Conservation (phyloP, 805 yeast genomes). For the Kluyveromyces lactis region DNA sequence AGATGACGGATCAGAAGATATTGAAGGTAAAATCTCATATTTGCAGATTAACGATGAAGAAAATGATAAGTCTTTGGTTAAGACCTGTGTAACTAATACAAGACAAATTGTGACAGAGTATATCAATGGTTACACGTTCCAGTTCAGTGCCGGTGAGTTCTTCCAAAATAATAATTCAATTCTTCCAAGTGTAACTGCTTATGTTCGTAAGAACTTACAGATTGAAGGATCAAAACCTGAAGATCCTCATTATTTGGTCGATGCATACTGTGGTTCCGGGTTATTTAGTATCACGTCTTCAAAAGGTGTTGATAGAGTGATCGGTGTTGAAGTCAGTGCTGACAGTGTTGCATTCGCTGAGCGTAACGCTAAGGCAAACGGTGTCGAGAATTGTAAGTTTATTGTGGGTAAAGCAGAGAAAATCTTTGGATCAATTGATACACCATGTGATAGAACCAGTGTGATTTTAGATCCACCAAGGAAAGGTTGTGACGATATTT, state of each 20-base stretch:
- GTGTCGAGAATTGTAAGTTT: slow-evolving; percentile 70
- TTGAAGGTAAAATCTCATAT: slow-evolving; percentile 31
- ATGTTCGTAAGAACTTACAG: slow-evolving; percentile 65
- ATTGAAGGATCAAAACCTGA: slow-evolving; percentile 34
- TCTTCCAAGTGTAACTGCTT: slow-evolving; percentile 70
- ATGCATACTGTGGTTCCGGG: slow-evolving; percentile 96
- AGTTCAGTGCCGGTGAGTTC: slow-evolving; percentile 90
- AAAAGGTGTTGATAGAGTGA: slow-evolving; percentile 67
- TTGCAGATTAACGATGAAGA: slow-evolving; percentile 25
- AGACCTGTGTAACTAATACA: slow-evolving; percentile 71
- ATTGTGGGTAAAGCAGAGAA: slow-evolving; percentile 89
- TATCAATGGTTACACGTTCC: slow-evolving; percentile 66
- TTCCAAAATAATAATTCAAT: slow-evolving; percentile 95
- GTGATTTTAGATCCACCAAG: slow-evolving; percentile 96
- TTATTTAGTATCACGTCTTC: slow-evolving; percentile 84
- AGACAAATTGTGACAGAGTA: slow-evolving; percentile 75
- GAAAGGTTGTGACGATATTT: slow-evolving; percentile 89
- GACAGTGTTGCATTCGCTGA: slow-evolving; percentile 86
- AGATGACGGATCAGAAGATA: slow-evolving; percentile 39
- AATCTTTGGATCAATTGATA: slow-evolving; percentile 69
- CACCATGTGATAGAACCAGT: slow-evolving; percentile 70
- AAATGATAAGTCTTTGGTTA: slow-evolving; percentile 33
- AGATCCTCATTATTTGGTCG: slow-evolving; percentile 65
- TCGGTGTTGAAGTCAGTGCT: slow-evolving; percentile 91
- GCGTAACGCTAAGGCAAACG: slow-evolving; percentile 68